Percentiles rank a stretch among this genome's conserved stretches.
phyloP scores from a whole-genome alignment of 441 rosid genomes.

The Gossypium davidsonii region DNA sequence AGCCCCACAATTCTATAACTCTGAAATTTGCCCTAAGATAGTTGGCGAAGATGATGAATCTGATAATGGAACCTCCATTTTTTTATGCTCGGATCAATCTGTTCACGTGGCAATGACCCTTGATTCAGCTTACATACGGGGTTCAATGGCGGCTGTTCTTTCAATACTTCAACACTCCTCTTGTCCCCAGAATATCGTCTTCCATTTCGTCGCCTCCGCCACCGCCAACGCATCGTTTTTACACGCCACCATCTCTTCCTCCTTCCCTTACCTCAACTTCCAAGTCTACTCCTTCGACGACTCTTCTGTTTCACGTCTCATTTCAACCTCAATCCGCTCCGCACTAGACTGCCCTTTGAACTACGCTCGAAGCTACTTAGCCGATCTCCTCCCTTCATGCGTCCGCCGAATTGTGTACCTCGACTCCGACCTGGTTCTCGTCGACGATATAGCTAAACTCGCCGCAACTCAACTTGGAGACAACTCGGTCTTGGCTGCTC shows the following conservation, averaged over 20 bases:
- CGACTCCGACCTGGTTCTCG: conserved; percentile 3
- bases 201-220: conserved; percentile 78
- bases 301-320: conserved; percentile 53
- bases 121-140: conserved; percentile 73
- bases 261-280: conserved; percentile 77
- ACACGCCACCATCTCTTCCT: conserved; percentile 49
- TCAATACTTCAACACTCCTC: conserved; percentile 85
- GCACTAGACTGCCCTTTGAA: conserved; percentile 82
- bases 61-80: conserved; percentile 11
- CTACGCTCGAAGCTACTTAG: conserved; percentile 11
- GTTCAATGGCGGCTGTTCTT: conserved; percentile 84
- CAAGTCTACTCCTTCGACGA: conserved; percentile 52
- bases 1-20: conserved; percentile 28
- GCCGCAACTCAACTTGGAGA: not conserved
- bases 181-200: conserved; percentile 70
- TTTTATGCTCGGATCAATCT: conserved; percentile 48
- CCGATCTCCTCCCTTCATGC: not conserved
- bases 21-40: conserved; percentile 1
- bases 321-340: conserved; percentile 83
- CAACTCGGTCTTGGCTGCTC: conserved; percentile 4
- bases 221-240: conserved; percentile 48
- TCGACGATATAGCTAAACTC: conserved; percentile 3
- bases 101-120: conserved; percentile 90
- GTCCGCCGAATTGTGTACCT: not conserved
- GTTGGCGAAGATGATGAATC: conserved; percentile 18